phyloP scores from a whole-genome alignment of 2,329 filamentous ascomycete species.

The Raffaelea albimanens region DNA sequence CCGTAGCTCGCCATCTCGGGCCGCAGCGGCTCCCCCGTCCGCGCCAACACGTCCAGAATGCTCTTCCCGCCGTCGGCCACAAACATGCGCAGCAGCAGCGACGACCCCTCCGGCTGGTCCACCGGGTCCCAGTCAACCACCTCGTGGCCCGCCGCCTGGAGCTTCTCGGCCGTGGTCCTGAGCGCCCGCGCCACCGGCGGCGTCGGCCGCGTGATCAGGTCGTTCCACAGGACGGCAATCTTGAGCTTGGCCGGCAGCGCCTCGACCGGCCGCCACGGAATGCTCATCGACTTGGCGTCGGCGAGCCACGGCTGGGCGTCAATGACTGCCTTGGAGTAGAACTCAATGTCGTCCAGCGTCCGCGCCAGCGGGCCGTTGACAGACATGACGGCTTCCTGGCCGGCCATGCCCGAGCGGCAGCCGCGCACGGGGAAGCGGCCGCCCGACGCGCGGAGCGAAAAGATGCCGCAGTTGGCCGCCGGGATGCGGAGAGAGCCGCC shows the following conservation, averaged over 20 bases:
- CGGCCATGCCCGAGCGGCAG: constrained; percentile 47
- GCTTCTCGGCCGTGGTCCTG: constrained; percentile 28
- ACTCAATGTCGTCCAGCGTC: constrained; percentile 42
- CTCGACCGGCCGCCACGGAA: constrained; percentile 39
- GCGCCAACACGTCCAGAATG: constrained; percentile 12
- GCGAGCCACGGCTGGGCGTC: constrained; percentile 43
- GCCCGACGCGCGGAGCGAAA: constrained; percentile 44
- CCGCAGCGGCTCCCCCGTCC: constrained; percentile 30
- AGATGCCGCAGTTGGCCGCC: constrained; percentile 49
- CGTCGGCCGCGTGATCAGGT: constrained; percentile 55
- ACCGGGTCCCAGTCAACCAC: constrained; percentile 40
- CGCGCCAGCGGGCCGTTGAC: constrained; percentile 55
- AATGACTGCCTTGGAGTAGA: constrained; percentile 44
- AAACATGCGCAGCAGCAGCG: constrained; percentile 35
- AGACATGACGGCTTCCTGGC: constrained; percentile 54
- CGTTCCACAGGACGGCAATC: constrained; percentile 55
- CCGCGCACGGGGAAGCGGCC: constrained; percentile 49
- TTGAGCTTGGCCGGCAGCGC: constrained; percentile 31
- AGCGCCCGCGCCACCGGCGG: constrained; percentile 54
- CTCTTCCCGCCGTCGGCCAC: constrained; percentile 32
- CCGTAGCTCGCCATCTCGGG: constrained; percentile 26
- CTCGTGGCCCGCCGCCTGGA: constrained; percentile 38
- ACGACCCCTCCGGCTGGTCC: constrained; percentile 28
- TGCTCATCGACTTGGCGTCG: constrained; percentile 48
- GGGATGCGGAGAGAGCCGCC: constrained; percentile 43